Conservation (phyloP, 2,329 filamentous ascomycete genomes). For the Tympanopsis confertula region DNA sequence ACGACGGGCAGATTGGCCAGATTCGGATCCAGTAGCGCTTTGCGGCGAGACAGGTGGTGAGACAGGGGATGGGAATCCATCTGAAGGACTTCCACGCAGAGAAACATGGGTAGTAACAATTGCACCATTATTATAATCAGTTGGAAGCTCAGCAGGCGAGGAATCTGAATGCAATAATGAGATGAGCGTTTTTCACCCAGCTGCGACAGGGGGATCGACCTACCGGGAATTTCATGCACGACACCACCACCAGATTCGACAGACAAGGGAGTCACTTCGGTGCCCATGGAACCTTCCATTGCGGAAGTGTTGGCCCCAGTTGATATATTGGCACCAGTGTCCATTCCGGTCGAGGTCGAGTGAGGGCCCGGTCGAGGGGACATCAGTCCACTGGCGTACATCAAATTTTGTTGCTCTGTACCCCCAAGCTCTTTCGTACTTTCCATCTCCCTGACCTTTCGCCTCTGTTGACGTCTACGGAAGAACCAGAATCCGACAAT, state of each 20-base stretch:
- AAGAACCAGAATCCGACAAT: conserved; percentile 10
- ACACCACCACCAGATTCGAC: not conserved
- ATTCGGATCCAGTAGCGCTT: not conserved
- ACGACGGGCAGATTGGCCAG: not conserved
- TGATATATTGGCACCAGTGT: not conserved
- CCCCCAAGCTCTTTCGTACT: not conserved
- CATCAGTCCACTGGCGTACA: not conserved
- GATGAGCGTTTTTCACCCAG: no score
- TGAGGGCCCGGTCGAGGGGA: not conserved
- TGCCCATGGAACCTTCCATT: no score
- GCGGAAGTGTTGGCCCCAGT: not conserved
- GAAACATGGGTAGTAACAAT: not conserved
- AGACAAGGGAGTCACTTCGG: not conserved
- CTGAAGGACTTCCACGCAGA: not conserved
- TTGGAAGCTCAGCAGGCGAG: not conserved
- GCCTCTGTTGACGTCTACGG: conserved; percentile 9
- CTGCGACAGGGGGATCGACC: not conserved
- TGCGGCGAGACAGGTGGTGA: not conserved
- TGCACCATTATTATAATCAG: not conserved
- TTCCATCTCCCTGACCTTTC: not conserved
- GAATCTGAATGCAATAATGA: not conserved
- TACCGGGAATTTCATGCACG: not conserved
- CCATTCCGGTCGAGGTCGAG: not conserved
- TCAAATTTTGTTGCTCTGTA: not conserved
- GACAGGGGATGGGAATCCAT: not conserved